Percentiles rank a stretch among this genome's conserved stretches.
phyloP scores from a whole-genome alignment of 371 early-diverging fungal genomes.

The Apophysomyces sp. region DNA sequence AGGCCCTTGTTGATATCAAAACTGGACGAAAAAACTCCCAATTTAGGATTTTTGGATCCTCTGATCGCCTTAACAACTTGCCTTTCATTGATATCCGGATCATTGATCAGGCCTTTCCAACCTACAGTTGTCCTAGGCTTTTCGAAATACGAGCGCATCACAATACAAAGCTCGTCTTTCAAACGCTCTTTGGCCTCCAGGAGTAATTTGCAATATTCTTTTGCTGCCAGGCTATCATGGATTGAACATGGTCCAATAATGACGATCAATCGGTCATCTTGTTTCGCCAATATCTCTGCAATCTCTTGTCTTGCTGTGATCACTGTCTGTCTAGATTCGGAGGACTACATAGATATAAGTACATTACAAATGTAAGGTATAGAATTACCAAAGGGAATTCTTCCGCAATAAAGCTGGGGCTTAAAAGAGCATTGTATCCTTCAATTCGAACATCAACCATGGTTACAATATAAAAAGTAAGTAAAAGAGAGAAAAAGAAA shows the following conservation, averaged over 20 bases:
- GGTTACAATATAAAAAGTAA: not conserved
- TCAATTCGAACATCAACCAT: conserved; percentile 35
- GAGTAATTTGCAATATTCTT: conserved; percentile 69
- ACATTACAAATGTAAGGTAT: not conserved
- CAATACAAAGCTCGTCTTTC: conserved; percentile 69
- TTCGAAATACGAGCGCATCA: conserved; percentile 95
- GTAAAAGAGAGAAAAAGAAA: conserved; percentile 11
- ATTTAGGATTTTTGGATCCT: not conserved
- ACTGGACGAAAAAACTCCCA: conserved; percentile 16
- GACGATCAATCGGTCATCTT: conserved; percentile 82
- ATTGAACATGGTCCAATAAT: conserved; percentile 97
- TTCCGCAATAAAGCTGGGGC: conserved; percentile 41
- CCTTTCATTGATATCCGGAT: conserved; percentile 82
- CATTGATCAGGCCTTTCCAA: conserved; percentile 94
- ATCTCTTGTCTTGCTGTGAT: conserved; percentile 58
- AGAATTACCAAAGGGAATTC: conserved; percentile 55
- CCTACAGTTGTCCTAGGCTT: conserved; percentile 94
- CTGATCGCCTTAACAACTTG: conserved; percentile 13
- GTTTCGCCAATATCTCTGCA: conserved; percentile 65
- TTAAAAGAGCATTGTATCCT: conserved; percentile 41
- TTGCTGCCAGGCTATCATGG: conserved; percentile 84
- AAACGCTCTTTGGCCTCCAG: conserved; percentile 39
- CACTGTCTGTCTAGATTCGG: conserved; percentile 30
- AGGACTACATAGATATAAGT: conserved; percentile 21
- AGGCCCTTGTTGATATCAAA: conserved; percentile 92